A percentile compares a stretch with the other conserved stretches of the same genome.
Conservation (phyloP, 2,329 filamentous ascomycete species). For the Sporothrix pallida region DNA sequence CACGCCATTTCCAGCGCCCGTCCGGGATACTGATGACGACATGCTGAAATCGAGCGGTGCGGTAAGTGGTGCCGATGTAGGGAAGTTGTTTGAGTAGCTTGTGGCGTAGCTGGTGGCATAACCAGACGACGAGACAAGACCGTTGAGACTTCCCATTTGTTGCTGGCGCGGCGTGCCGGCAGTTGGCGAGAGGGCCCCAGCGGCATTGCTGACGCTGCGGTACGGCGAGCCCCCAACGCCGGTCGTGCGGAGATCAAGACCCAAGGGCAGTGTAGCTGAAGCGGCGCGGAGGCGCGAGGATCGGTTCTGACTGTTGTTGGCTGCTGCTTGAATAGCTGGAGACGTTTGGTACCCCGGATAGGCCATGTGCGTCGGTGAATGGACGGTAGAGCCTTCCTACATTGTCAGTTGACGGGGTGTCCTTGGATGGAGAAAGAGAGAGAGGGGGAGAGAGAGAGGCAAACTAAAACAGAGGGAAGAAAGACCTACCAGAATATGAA, state of each 20-base stretch:
- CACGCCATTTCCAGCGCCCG: not conserved
- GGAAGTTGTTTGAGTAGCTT: constrained; percentile 44
- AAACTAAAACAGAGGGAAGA: not conserved
- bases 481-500: constrained; percentile 58
- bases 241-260: constrained; percentile 49
- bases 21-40: constrained; percentile 49
- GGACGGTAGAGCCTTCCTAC: constrained; percentile 52
- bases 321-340: constrained; percentile 48
- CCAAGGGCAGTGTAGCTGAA: constrained; percentile 52
- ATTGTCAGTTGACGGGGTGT: constrained; percentile 36
- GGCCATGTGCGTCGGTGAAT: constrained; percentile 57
- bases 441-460: constrained; percentile 22
- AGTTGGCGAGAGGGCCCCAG: not conserved
- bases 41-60: constrained; percentile 60
- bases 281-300: constrained; percentile 56
- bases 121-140: constrained; percentile 45
- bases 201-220: constrained; percentile 42
- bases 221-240: constrained; percentile 44
- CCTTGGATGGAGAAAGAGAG: not conserved
- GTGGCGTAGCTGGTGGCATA: constrained; percentile 49
- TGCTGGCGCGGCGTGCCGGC: constrained; percentile 19
- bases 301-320: constrained; percentile 48
- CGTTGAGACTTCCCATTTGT: constrained; percentile 31
- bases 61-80: constrained; percentile 60
- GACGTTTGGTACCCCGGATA: constrained; percentile 53